phyloP scores from a whole-genome alignment of 2,329 filamentous ascomycete species.

The Pseudofabraea citricarpa region DNA sequence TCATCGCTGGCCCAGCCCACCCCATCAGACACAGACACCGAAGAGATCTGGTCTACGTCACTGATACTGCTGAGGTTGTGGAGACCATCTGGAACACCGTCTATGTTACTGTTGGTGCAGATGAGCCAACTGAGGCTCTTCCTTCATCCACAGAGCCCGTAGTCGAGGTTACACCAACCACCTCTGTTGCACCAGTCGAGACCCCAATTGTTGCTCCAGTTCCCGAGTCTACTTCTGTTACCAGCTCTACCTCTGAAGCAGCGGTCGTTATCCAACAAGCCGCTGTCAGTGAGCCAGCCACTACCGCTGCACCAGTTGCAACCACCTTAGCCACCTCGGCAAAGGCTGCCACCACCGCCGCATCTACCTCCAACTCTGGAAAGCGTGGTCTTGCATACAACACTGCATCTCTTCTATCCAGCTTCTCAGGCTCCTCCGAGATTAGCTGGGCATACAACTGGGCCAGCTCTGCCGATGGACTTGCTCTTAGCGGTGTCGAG shows the following conservation, averaged over 20 bases:
- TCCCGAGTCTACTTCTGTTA: neutral
- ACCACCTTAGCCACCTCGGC: constrained; percentile 1
- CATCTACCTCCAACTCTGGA: constrained; percentile 5
- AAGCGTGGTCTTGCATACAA: constrained; percentile 72
- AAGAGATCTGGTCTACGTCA: constrained; percentile 15
- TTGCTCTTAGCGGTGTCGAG: constrained; percentile 37
- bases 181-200: neutral
- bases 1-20: constrained; percentile 13
- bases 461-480: constrained; percentile 41
- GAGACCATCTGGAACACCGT: constrained; percentile 4
- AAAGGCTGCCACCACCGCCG: constrained; percentile 1
- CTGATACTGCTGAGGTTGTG: constrained; percentile 17
- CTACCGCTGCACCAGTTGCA: neutral
- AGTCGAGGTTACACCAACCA: constrained; percentile 4
- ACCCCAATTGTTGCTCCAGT: neutral
- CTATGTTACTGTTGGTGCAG: constrained; percentile 14
- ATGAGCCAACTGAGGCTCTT: constrained; percentile 17
- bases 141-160: neutral
- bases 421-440: constrained; percentile 39
- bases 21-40: constrained; percentile 11
- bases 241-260: neutral
- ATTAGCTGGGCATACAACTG: constrained; percentile 67
- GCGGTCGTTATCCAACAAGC: constrained; percentile 1
- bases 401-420: constrained; percentile 44
- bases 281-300: constrained; percentile 1